Evolutionary conservation across 2,329 filamentous ascomycete species (phyloP).

Genomic region (Pestalotiopsis fici): DNA sequence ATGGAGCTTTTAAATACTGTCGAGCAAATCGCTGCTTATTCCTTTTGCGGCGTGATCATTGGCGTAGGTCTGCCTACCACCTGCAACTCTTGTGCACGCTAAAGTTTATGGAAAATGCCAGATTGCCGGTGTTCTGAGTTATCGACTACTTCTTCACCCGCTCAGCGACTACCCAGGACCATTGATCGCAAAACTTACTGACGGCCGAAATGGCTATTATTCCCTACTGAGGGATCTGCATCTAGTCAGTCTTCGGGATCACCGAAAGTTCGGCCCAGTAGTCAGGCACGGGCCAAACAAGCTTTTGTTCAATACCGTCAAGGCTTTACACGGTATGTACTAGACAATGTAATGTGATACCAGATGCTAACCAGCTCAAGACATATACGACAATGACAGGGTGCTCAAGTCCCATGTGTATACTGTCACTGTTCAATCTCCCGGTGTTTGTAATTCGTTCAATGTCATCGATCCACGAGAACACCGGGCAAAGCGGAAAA

Average conservation of each 20-base stretch:
- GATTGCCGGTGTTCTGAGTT: too few species aligned
- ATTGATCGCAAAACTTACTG: neutral
- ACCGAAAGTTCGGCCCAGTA: conserved; percentile 12
- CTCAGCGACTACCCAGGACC: neutral
- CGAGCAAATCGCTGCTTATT: too few species aligned
- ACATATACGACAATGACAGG: conserved; percentile 20
- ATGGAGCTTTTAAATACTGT: too few species aligned
- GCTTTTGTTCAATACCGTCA: conserved; percentile 18
- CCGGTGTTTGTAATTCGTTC: conserved; percentile 12
- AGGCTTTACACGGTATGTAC: conserved; percentile 11
- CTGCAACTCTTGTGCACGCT: too few species aligned
- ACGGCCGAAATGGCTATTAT: neutral
- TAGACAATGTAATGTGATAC: too few species aligned
- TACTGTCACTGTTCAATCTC: conserved; percentile 11
- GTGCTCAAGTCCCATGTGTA: conserved; percentile 20
- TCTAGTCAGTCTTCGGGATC: neutral
- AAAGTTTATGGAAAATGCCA: too few species aligned
- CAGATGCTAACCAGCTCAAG: neutral
- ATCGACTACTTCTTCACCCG: neutral
- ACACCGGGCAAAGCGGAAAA: conserved; percentile 2
- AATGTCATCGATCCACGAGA: conserved; percentile 2
- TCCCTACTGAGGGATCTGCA: neutral
- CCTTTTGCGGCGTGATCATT: too few species aligned
- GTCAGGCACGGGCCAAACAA: conserved; percentile 19
- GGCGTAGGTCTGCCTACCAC: too few species aligned